Percentiles rank a stretch among this genome's conserved stretches.
These are phyloP conservation scores for Epichloe sibirici DNA, from an alignment of 2,329 filamentous ascomycete species.

Conservation along the genomic window DNA sequence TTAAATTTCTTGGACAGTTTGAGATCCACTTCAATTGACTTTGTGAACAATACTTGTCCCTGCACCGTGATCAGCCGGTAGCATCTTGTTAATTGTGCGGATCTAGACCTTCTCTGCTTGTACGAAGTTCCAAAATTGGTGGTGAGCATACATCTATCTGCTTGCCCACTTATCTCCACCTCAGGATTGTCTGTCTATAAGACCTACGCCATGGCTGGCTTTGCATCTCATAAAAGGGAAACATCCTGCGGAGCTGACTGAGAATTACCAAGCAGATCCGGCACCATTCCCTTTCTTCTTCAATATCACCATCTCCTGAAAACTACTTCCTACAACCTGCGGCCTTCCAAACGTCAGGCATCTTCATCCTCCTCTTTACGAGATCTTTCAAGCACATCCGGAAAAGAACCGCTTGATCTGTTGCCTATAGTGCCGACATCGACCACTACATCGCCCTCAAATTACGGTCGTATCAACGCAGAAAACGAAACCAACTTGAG, in stretches of 20 bases:
- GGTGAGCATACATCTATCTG: not conserved
- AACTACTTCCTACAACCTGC: not conserved
- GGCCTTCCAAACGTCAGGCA: not conserved
- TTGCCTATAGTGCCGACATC: constrained; percentile 9
- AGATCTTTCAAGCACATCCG: not conserved
- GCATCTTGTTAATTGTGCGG: not conserved
- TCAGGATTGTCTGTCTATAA: not conserved
- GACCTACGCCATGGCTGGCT: constrained; percentile 3
- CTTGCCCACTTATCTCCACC: not conserved
- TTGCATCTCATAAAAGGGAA: not conserved
- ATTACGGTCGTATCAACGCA: constrained; percentile 23
- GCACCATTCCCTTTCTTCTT: not conserved
- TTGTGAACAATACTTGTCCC: not conserved
- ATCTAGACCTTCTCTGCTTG: not conserved
- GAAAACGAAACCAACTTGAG: constrained; percentile 23
- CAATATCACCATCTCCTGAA: not conserved
- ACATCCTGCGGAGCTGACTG: constrained; percentile 2
- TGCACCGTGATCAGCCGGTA: not conserved
- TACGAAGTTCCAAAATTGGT: not conserved
- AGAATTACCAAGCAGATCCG: not conserved
- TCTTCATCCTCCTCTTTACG: not conserved
- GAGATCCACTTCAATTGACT: not conserved
- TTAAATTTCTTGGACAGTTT: not conserved
- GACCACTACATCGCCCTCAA: constrained; percentile 10
- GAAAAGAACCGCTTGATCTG: constrained; percentile 1